Conservation (phyloP, 2,329 filamentous ascomycete genomes). For the Paraphoma sp. region DNA sequence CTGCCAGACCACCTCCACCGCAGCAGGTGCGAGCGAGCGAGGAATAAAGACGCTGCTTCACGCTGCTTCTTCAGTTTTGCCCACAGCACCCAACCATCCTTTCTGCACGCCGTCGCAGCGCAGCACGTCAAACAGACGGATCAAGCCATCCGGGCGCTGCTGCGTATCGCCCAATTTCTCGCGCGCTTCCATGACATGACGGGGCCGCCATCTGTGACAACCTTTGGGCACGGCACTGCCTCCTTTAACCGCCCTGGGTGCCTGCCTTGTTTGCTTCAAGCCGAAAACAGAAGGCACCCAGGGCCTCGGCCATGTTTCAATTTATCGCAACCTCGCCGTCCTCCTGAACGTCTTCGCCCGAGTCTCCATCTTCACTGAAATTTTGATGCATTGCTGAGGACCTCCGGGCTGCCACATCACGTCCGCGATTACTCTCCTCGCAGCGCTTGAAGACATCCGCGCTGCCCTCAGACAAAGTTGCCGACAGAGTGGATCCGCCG, state of each 20-base stretch:
- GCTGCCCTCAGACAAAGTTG: too few relatives aligned
- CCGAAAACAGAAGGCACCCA: constrained; percentile 33
- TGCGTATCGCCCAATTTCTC: constrained; percentile 35
- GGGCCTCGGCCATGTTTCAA: constrained; percentile 30
- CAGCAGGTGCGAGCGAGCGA: not conserved
- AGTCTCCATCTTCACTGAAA: too few relatives aligned
- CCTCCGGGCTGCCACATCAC: too few relatives aligned
- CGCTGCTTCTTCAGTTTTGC: not conserved
- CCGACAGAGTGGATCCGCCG: too few relatives aligned
- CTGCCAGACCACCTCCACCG: not conserved
- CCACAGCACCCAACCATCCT: not conserved
- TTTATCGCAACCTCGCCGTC: constrained; percentile 14
- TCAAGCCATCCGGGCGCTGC: constrained; percentile 6
- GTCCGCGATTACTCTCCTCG: too few relatives aligned
- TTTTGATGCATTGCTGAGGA: too few relatives aligned
- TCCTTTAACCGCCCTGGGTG: constrained; percentile 32
- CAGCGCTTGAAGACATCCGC: too few relatives aligned
- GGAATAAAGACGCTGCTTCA: not conserved
- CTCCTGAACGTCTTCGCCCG: too few relatives aligned
- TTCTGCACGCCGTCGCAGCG: not conserved
- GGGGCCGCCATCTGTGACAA: constrained; percentile 5
- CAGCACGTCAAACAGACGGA: not conserved
- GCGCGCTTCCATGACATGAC: constrained; percentile 27
- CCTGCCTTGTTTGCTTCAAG: constrained; percentile 14
- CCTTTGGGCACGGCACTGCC: constrained; percentile 26